Conservation (phyloP, 2,329 filamentous ascomycete species). For the Metarhizium guizhouense region DNA sequence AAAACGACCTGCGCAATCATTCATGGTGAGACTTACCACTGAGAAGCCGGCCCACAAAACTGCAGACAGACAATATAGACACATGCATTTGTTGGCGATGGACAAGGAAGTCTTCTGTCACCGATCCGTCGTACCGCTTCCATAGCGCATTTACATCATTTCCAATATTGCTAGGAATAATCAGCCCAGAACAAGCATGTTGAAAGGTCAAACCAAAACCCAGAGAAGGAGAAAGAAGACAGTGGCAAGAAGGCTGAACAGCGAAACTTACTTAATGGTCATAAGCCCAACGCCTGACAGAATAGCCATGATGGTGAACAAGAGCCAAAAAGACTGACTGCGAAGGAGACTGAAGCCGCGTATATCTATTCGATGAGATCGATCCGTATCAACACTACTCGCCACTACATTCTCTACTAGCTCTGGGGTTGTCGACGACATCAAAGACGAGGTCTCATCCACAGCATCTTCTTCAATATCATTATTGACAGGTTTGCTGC, state of each 20-base stretch:
- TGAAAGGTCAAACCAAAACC: not conserved
- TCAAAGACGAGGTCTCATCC: constrained; percentile 73
- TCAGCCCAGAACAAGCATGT: not conserved
- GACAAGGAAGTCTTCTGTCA: constrained; percentile 65
- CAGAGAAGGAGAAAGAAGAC: not conserved
- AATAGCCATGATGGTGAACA: constrained; percentile 82
- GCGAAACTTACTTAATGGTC: constrained; percentile 82
- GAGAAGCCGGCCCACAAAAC: constrained; percentile 71
- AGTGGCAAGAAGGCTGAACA: not conserved
- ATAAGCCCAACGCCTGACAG: constrained; percentile 89
- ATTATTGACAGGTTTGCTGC: not conserved
- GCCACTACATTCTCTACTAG: constrained; percentile 42
- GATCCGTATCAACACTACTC: constrained; percentile 60
- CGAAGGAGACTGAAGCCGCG: constrained; percentile 69
- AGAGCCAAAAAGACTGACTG: constrained; percentile 78
- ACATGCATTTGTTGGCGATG: constrained; percentile 85
- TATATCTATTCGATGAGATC: constrained; percentile 80
- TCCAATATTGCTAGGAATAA: constrained; percentile 69
- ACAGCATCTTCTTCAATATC: constrained; percentile 31
- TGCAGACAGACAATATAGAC: constrained; percentile 82
- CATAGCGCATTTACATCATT: constrained; percentile 83
- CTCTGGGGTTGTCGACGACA: constrained; percentile 55
- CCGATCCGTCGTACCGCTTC: constrained; percentile 71
- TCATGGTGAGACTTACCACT: constrained; percentile 46
- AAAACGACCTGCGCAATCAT: not conserved